Base-by-base conservation (phyloP, 345 rosid species). In the Durio zibethinus region DNA sequence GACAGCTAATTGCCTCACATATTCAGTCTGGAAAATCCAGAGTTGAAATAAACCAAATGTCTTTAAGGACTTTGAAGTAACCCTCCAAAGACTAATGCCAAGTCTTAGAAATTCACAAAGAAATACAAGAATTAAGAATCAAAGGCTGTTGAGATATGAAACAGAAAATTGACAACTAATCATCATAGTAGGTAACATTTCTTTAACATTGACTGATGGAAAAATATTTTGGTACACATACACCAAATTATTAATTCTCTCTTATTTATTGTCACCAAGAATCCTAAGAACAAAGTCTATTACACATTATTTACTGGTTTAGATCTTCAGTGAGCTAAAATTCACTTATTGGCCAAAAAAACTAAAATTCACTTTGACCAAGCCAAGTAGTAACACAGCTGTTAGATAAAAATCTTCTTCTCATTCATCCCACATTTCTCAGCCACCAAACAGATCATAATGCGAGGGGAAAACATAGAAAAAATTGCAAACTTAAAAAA, bases 141-240 rank as follows among this genome's bases (percentile, higher is more conserved):
- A 15, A 57, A 57, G 59, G 59, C 71, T 74, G 74, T 35, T 16
- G 48, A 81, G 76, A 77, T 76, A 31, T 77, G 76, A 56, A 68
- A 43, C 71, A 69, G 18, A 25, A 56, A 68, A 25, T 43, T 29
- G 62, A 74, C 61, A 43, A 70, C 57, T 21, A 43, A 69, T 53
- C 31, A 66, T 76, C 35, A 6, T 43, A 70, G 60, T 69, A 75
- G 62, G 40, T 64, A 62, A 18, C 57, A 56, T 25, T 15, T 57
- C 38, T 76, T 75, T 60, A 42, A 57, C 63, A 70, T 38, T 61
- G 59, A 42, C 61, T 40, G 56, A 40, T 45, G 56, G 40, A 53
- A 66, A 50, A 66, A 76, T 64, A 33, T 47, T 40, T 23, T n/a
- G 1, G 8, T 21, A 15, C n/a, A 29, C 9, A 56, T 70, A 45